A percentile compares a stretch with the other conserved stretches of the same genome.
These are phyloP conservation scores for Plasmodium chabaudi DNA, from an alignment of 169 alveolate species.

Conservation along the genomic window DNA sequence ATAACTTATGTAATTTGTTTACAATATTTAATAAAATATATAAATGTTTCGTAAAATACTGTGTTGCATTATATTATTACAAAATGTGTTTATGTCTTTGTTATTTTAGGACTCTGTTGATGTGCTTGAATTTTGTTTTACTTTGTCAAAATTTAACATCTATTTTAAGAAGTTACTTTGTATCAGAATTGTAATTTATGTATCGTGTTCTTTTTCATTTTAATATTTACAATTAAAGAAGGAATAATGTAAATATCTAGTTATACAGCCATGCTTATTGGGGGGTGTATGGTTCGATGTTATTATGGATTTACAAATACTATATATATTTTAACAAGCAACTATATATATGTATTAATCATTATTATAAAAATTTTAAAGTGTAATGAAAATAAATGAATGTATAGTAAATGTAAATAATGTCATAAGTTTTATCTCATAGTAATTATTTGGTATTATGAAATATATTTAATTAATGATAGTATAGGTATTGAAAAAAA, in stretches of 20 bases:
- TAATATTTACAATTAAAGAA: background rate
- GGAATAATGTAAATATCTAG: background rate
- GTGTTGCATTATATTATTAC: too few relatives aligned
- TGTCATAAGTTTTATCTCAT: background rate
- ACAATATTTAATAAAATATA: too few relatives aligned
- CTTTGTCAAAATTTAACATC: background rate
- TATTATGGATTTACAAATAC: background rate
- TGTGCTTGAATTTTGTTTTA: background rate
- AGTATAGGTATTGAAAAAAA: too few relatives aligned
- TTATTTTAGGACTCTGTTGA: too few relatives aligned
- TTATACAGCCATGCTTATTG: background rate
- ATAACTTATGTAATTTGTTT: too few relatives aligned
- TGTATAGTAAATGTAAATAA: background rate
- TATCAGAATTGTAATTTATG: background rate
- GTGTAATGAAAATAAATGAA: background rate
- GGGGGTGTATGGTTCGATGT: too few relatives aligned
- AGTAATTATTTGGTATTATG: too few relatives aligned
- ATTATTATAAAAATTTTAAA: background rate
- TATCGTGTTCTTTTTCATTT: background rate
- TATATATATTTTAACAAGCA: background rate
- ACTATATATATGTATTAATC: too few relatives aligned
- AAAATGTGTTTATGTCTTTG: too few relatives aligned
- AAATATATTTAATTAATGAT: too few relatives aligned
- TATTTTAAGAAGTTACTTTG: background rate
- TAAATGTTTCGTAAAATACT: too few relatives aligned